Conservation (phyloP, 345 rosid genomes). For the Aurinia saxatilis region DNA sequence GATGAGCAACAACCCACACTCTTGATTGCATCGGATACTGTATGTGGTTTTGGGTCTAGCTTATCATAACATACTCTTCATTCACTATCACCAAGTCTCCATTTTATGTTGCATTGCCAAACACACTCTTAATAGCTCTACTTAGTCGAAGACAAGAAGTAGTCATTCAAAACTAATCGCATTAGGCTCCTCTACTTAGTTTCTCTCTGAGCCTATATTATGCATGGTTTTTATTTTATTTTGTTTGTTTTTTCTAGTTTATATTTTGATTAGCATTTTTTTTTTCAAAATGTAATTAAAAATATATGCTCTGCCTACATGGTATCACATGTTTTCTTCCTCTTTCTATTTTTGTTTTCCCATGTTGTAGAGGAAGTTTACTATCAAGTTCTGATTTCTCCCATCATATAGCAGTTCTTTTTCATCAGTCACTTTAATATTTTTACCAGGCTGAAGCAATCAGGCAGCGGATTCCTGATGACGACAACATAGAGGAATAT, state of each 20-base stretch:
- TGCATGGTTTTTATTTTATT: neutral
- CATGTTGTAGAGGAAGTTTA: neutral
- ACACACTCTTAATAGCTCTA: neutral
- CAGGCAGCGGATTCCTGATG: slow-evolving; percentile 42
- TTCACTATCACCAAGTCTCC: slow-evolving; percentile 28
- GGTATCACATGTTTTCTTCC: neutral
- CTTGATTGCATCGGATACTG: slow-evolving; percentile 69
- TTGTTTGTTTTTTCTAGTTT: neutral
- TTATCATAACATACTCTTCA: neutral
- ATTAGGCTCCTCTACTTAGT: neutral
- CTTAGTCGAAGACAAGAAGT: neutral
- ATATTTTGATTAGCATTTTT: neutral
- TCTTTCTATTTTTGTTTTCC: neutral
- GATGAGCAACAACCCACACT: slow-evolving; percentile 34
- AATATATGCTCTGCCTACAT: neutral
- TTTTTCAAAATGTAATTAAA: too few relatives aligned
- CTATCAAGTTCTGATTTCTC: neutral
- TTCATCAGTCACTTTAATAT: slow-evolving; percentile 21
- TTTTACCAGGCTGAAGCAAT: slow-evolving; percentile 82
- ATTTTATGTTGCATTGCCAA: slow-evolving; percentile 27
- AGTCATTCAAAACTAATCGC: neutral
- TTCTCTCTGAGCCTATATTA: neutral
- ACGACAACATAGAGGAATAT: slow-evolving; percentile 43
- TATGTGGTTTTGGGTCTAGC: slow-evolving; percentile 37
- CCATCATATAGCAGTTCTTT: neutral